Base-by-base conservation (phyloP, 192 early-diverging fungal genomes). In the Spizellomyces sp. region DNA sequence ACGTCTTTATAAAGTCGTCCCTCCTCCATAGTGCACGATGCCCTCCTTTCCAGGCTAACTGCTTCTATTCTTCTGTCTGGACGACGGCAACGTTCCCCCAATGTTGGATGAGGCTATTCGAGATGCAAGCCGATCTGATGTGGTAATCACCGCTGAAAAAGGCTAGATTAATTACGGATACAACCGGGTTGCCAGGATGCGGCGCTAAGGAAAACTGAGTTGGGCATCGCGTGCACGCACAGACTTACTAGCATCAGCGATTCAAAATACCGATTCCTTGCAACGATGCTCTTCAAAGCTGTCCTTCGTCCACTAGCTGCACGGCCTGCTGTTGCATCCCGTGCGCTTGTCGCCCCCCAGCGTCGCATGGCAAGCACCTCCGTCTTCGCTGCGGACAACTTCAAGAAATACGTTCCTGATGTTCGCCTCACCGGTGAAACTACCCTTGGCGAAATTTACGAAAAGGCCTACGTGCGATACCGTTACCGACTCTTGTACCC, bases 381-480 rank as follows among this genome's bases (percentile, higher is more conserved):
- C 19, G 75, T 77, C 61, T 77, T 79, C 48, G 65, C 78, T 36
- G 22, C 61, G 57, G 74, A 67, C 61, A 76, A 79, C 78, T 73
- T 79, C 2, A 76, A 77, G 12, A 79, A 76, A 55, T 79, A 56
- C 67, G 45, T 70, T 6, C 79, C 79, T 45, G 63, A 67, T 48
- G 64, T 76, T 58, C 67, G 74, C 48, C 41, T 84, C 65, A 67
- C 66, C 68, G 54, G 36, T 15, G 65, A 76, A 46, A 80, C 73
- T 21, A 86, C 81, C 61, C 76, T 86, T 7, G 84, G 84, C 48
- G 72, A 86, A 65, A 62, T 83, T n/a, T 80, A 50, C 52, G 82
- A 84, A 10, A 70, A 54, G 45, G 19, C 77, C 45, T 86, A 79
- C 77, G 61, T 60, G 58, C 76, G 78, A 69, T 86, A 83, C 76